Percentiles rank a stretch among this genome's conserved stretches.
Evolutionary conservation across 1,139 yeast species (phyloP).

Genomic region (Pichia sp.): DNA sequence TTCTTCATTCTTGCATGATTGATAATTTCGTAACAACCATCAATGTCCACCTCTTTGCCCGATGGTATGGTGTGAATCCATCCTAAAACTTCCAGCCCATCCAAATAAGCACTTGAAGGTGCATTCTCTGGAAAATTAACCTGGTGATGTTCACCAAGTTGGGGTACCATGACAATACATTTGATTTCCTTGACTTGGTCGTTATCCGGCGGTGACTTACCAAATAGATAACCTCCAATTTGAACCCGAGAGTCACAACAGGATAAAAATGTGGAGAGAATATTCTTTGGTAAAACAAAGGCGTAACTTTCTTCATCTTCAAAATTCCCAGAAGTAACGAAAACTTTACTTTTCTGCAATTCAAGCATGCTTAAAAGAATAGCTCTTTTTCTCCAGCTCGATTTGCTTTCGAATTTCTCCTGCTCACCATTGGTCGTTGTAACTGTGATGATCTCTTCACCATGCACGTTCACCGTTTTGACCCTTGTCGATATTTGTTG

Average conservation of each 20-base stretch:
- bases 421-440: constrained; percentile 90
- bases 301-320: constrained; percentile 58
- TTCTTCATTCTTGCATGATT: constrained; percentile 49
- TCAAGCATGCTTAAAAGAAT: constrained; percentile 72
- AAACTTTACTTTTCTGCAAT: constrained; percentile 72
- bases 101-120: constrained; percentile 39
- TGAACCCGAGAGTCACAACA: constrained; percentile 80
- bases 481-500: constrained; percentile 74
- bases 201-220: constrained; percentile 69
- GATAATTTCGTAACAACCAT: constrained; percentile 69
- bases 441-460: constrained; percentile 92
- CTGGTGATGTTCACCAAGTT: constrained; percentile 67
- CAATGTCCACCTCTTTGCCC: constrained; percentile 45
- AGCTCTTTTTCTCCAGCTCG: constrained; percentile 91
- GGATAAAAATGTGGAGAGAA: constrained; percentile 72
- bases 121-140: constrained; percentile 56
- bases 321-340: constrained; percentile 58
- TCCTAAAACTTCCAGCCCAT: constrained; percentile 61
- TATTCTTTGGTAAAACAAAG: constrained; percentile 76
- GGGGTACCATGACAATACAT: constrained; percentile 81
- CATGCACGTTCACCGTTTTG: constrained; percentile 85
- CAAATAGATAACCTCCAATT: constrained; percentile 78
- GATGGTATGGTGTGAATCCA: constrained; percentile 79
- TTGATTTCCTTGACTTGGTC: constrained; percentile 71
- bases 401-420: constrained; percentile 73